These are phyloP conservation scores for Emmonsiellopsis sp. DNA, from an alignment of 2,329 filamentous ascomycete genomes.

Conservation along the genomic window DNA sequence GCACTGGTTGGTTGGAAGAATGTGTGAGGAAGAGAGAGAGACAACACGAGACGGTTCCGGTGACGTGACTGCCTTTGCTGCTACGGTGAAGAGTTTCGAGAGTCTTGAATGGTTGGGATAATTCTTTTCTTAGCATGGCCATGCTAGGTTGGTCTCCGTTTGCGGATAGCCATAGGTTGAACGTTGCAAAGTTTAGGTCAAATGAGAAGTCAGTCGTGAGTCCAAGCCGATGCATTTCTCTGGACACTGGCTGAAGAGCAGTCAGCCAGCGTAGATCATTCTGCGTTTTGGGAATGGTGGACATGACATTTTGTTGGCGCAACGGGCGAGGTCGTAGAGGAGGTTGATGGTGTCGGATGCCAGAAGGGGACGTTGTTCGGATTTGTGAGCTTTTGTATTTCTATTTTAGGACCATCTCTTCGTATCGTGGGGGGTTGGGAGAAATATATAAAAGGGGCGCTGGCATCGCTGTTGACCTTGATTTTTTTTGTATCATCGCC, in stretches of 20 bases:
- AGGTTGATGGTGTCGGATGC: not conserved
- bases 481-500: not conserved
- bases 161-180: too few relatives aligned
- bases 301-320: not conserved
- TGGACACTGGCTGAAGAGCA: not conserved
- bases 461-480: not conserved
- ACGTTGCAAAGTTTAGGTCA: too few relatives aligned
- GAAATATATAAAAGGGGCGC: not conserved
- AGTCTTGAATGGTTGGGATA: too few relatives aligned
- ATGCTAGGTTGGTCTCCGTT: too few relatives aligned
- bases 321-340: not conserved
- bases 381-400: not conserved
- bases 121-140: too few relatives aligned
- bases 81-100: too few relatives aligned
- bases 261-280: not conserved
- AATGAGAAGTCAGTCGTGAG: too few relatives aligned
- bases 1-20: too few relatives aligned
- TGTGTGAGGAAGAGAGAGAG: too few relatives aligned
- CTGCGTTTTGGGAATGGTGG: constrained; percentile 1
- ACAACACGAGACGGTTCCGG: too few relatives aligned
- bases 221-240: too few relatives aligned
- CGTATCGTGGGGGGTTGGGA: not conserved
- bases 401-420: not conserved
- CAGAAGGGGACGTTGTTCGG: not conserved
- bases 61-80: too few relatives aligned